Evolutionary conservation across 1,139 yeast genomes (phyloP).

Genomic region (Blastobotrys niveus): DNA sequence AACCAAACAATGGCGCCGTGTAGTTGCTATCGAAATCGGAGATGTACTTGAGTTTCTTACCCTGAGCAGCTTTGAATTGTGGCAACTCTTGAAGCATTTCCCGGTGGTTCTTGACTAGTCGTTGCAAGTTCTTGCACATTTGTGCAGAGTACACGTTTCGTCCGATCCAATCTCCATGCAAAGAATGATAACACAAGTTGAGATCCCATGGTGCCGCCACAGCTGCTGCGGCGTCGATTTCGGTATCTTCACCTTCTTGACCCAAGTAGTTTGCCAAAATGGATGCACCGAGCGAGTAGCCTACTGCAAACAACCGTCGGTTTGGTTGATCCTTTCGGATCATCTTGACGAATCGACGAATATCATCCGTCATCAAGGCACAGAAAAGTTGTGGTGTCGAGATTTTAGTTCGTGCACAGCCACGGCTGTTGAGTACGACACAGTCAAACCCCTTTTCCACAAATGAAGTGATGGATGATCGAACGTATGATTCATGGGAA

Average conservation of each 20-base stretch:
- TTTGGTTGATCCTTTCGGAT: conserved; percentile 57
- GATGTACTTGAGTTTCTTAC: conserved; percentile 37
- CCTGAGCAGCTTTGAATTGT: conserved; percentile 34
- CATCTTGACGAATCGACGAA: conserved; percentile 51
- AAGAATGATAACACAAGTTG: conserved; percentile 47
- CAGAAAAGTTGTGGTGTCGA: conserved; percentile 71
- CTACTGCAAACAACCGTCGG: conserved; percentile 69
- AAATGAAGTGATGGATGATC: conserved; percentile 41
- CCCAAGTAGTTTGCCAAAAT: conserved; percentile 76
- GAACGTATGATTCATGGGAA: conserved; percentile 79
- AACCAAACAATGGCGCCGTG: conserved; percentile 74
- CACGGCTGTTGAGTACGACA: conserved; percentile 74
- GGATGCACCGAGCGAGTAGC: conserved; percentile 86
- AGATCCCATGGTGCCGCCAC: conserved; percentile 87
- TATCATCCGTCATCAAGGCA: conserved; percentile 69
- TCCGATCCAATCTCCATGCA: conserved; percentile 55
- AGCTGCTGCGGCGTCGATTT: conserved; percentile 58
- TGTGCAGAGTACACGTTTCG: conserved; percentile 55
- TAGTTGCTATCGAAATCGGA: conserved; percentile 62
- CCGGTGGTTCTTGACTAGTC: conserved; percentile 58
- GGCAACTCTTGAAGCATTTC: conserved; percentile 45
- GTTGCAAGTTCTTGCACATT: conserved; percentile 59
- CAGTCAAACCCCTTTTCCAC: conserved; percentile 46
- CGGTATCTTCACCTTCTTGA: conserved; percentile 48
- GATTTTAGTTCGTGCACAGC: conserved; percentile 78